A percentile compares a stretch with the other conserved stretches of the same genome.
These are phyloP conservation scores for Wallacemonas rigidus DNA, from an alignment of 208 protist species.

Conservation along the genomic window DNA sequence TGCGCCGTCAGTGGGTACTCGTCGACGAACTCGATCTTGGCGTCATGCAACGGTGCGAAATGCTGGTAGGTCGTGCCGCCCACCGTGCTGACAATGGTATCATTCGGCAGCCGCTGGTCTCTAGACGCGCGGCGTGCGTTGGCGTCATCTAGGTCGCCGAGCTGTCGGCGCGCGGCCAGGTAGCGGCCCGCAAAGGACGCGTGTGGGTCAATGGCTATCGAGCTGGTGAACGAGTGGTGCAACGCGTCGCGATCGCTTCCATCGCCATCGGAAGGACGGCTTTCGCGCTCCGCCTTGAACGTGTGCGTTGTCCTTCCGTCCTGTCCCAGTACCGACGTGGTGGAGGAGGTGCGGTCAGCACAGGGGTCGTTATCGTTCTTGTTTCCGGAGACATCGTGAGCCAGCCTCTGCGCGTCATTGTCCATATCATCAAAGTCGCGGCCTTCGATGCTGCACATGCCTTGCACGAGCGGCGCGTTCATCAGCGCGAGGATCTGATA, in stretches of 20 bases:
- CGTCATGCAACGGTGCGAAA: slow-evolving; percentile 11
- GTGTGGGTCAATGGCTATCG: slow-evolving; percentile 10
- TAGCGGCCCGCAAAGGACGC: slow-evolving; percentile 36
- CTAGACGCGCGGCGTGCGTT: background rate
- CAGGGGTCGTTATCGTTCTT: no score
- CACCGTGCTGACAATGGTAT: slow-evolving; percentile 3
- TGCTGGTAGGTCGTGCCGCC: slow-evolving; percentile 10
- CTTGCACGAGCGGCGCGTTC: slow-evolving; percentile 17
- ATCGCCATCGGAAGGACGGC: no score
- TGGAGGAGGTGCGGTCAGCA: no score
- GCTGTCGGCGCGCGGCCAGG: slow-evolving; percentile 20
- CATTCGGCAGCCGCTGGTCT: background rate
- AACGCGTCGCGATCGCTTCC: background rate
- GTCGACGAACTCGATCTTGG: background rate
- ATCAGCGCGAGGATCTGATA: slow-evolving; percentile 34
- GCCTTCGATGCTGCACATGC: slow-evolving; percentile 21
- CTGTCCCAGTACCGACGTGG: no score
- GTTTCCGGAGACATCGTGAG: background rate
- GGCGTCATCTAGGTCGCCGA: background rate
- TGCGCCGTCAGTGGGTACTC: slow-evolving; percentile 14
- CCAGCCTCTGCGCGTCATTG: background rate
- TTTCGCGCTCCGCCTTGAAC: no score
- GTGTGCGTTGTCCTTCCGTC: no score
- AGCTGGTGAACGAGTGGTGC: slow-evolving; percentile 17
- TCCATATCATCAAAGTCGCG: slow-evolving; percentile 31